Percentiles rank a stretch among this genome's conserved stretches.
Evolutionary conservation across 441 rosid genomes (phyloP).

Genomic region (Daphne laureola): DNA sequence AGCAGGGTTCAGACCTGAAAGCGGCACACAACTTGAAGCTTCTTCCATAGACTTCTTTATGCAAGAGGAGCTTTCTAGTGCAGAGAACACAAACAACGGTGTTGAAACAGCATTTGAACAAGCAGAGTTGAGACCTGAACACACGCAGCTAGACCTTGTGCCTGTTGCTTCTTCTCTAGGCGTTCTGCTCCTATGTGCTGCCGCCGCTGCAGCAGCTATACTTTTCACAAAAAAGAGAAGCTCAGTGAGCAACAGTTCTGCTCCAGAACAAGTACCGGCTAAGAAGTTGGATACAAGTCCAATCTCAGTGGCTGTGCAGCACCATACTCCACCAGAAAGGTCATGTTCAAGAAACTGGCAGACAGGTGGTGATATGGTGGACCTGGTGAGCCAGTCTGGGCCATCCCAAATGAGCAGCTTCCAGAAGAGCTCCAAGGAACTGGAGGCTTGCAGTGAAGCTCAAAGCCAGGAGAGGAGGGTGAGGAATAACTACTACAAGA

Average conservation of each 20-base stretch:
- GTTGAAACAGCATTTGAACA: conserved; percentile 8
- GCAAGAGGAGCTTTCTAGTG: conserved; percentile 15
- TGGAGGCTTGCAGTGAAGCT: conserved; percentile 27
- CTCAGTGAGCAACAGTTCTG: conserved; percentile 17
- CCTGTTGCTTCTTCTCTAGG: conserved; percentile 28
- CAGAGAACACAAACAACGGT: not conserved
- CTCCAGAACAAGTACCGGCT: conserved; percentile 11
- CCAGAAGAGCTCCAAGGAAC: conserved; percentile 29
- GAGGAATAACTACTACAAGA: conserved; percentile 22
- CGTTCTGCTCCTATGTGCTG: conserved; percentile 35
- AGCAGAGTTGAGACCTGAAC: conserved; percentile 16
- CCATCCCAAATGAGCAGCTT: conserved; percentile 79
- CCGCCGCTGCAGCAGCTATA: conserved; percentile 29
- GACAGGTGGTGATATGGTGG: conserved; percentile 30
- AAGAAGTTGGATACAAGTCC: conserved; percentile 27
- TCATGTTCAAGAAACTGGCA: conserved; percentile 26
- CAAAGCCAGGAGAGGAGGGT: conserved; percentile 40
- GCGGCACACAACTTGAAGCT: conserved; percentile 13
- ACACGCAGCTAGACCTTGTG: conserved; percentile 9
- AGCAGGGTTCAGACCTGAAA: conserved; percentile 16
- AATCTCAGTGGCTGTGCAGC: conserved; percentile 19
- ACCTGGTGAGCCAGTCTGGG: conserved; percentile 32
- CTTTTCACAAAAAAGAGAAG: conserved; percentile 26
- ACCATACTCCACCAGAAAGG: conserved; percentile 22
- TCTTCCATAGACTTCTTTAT: not conserved